These are phyloP conservation scores for Phanerochaete carnosa DNA, from an alignment of 768 basidiomycete species.

Conservation along the genomic window DNA sequence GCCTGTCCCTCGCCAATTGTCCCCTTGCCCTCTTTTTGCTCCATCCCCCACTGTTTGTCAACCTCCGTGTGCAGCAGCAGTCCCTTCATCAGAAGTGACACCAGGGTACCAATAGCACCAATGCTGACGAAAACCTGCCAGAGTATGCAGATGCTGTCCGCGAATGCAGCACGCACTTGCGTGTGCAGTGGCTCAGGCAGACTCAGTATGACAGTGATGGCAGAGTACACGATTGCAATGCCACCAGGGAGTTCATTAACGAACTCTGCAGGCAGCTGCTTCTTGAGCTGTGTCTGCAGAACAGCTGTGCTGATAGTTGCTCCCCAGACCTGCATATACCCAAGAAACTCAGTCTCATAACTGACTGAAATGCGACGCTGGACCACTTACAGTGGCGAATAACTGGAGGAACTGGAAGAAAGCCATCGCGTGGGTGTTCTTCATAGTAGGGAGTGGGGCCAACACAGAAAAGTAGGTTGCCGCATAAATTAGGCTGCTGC, in stretches of 20 bases:
- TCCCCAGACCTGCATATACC: constrained; percentile 42
- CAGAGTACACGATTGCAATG: constrained; percentile 40
- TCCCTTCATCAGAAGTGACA: constrained; percentile 21
- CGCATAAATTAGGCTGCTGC: not conserved
- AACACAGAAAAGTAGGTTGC: constrained; percentile 13
- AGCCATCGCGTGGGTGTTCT: constrained; percentile 10
- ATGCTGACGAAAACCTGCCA: constrained; percentile 31
- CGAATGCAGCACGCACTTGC: constrained; percentile 29
- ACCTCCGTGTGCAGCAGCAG: constrained; percentile 22
- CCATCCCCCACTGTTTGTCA: constrained; percentile 27
- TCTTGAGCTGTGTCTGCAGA: constrained; percentile 47
- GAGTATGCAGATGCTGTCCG: constrained; percentile 23
- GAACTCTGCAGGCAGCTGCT: constrained; percentile 38
- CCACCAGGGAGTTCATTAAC: constrained; percentile 30
- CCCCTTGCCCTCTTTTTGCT: not conserved
- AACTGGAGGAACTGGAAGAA: constrained; percentile 10
- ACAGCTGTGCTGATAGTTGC: constrained; percentile 48
- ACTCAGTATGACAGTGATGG: constrained; percentile 39
- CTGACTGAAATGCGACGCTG: constrained; percentile 7
- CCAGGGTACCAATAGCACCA: constrained; percentile 22
- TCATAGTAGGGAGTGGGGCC: constrained; percentile 5
- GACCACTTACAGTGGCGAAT: constrained; percentile 6
- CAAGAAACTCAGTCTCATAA: not conserved
- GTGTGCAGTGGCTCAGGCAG: constrained; percentile 30
- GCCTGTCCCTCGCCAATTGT: not conserved